A percentile compares a stretch with the other conserved stretches of the same genome.
Conservation (phyloP, 2,329 filamentous ascomycete genomes). For the Penicillium thymicola region DNA sequence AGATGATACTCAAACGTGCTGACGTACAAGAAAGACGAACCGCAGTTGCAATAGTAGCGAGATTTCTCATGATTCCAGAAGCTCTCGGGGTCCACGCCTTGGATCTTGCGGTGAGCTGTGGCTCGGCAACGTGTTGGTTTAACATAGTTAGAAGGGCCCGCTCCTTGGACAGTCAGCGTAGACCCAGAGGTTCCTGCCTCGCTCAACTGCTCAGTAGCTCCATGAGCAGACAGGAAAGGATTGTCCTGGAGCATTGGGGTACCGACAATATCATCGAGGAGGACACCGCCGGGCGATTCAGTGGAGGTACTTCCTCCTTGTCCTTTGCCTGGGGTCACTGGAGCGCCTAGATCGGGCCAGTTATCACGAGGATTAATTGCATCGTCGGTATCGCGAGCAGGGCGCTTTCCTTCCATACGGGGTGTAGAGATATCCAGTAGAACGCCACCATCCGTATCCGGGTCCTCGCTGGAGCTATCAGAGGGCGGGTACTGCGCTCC, state of each 20-base stretch:
- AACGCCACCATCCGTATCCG: conserved; percentile 39
- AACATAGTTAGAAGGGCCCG: neutral
- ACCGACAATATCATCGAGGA: neutral
- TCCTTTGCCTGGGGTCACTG: neutral
- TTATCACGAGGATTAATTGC: neutral
- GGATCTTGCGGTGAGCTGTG: neutral
- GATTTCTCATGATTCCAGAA: conserved; percentile 30
- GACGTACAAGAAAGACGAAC: conserved; percentile 1
- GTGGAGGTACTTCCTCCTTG: neutral
- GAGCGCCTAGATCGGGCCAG: neutral
- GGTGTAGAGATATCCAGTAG: neutral
- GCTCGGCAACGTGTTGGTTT: neutral
- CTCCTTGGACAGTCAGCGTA: neutral
- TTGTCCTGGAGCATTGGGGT: neutral
- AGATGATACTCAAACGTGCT: neutral
- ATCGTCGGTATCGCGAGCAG: neutral
- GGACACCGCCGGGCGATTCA: neutral
- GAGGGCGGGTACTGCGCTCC: no score
- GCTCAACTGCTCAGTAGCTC: neutral
- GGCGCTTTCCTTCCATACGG: neutral
- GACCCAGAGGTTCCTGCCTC: neutral
- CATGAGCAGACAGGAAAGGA: neutral
- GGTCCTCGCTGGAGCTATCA: conserved; percentile 43
- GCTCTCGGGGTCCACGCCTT: conserved; percentile 15
- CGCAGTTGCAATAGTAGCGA: conserved; percentile 37